A percentile compares a stretch with the other conserved stretches of the same genome.
Conservation (phyloP, 108 stramenopile species). For the Seminavis robusta region DNA sequence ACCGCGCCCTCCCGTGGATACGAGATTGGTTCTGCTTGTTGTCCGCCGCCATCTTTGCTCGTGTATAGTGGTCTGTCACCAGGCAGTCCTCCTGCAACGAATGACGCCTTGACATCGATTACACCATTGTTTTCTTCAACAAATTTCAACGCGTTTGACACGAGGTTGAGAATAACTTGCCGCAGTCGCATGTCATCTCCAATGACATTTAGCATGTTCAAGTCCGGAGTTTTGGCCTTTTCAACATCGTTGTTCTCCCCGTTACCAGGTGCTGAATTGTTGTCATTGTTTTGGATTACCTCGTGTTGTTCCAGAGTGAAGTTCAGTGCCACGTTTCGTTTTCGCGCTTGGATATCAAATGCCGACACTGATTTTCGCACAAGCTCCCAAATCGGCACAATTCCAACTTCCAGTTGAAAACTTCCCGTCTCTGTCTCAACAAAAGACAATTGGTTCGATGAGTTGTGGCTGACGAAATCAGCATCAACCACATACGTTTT, state of each 20-base stretch:
- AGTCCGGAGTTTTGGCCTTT: too few relatives aligned
- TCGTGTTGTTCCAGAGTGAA: neutral
- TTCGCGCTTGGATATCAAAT: conserved; percentile 16
- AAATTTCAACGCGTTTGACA: conserved; percentile 56
- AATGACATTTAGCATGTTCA: conserved; percentile 25
- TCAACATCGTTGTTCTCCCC: too few relatives aligned
- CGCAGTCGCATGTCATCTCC: conserved; percentile 34
- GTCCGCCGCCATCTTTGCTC: too few relatives aligned
- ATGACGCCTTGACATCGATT: conserved; percentile 6
- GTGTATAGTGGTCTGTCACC: too few relatives aligned
- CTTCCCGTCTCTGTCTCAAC: conserved; percentile 26
- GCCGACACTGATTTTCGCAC: conserved; percentile 15
- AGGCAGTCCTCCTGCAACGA: neutral
- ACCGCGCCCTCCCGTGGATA: too few relatives aligned
- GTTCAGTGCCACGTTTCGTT: neutral
- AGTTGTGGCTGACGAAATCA: too few relatives aligned
- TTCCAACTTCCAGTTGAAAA: conserved; percentile 13
- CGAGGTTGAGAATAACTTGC: conserved; percentile 43
- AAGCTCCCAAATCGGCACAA: conserved; percentile 17
- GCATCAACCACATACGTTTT: too few relatives aligned
- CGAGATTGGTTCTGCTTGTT: too few relatives aligned
- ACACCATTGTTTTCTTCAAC: conserved; percentile 9
- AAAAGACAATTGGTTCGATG: too few relatives aligned
- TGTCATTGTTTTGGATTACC: too few relatives aligned
- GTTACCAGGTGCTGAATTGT: too few relatives aligned